Percentiles rank a stretch among this genome's conserved stretches.
These are phyloP conservation scores for Amanita rimosa DNA, from an alignment of 768 basidiomycete genomes.

Conservation along the genomic window DNA sequence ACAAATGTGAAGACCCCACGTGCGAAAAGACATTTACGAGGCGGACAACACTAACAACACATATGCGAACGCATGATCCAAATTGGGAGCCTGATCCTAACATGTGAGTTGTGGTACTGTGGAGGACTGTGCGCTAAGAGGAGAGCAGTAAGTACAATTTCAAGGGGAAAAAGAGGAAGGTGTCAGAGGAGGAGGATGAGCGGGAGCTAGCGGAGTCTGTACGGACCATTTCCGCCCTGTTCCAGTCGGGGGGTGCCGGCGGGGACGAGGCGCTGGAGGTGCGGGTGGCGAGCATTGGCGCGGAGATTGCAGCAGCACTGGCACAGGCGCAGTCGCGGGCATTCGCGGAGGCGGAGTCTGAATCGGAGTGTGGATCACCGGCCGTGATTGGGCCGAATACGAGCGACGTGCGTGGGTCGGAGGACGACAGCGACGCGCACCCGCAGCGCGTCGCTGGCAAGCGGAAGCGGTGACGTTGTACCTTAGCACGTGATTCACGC, in stretches of 20 bases:
- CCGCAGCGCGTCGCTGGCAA: neutral
- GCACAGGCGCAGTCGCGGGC: conserved; percentile 58
- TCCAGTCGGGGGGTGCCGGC: conserved; percentile 35
- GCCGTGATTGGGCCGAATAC: conserved; percentile 48
- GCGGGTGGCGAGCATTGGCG: conserved; percentile 67
- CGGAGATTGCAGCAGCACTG: conserved; percentile 71
- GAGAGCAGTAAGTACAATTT: conserved; percentile 65
- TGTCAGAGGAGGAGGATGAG: conserved; percentile 42
- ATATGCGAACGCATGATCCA: conserved; percentile 84
- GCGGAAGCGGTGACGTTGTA: conserved; percentile 14
- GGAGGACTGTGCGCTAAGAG: conserved; percentile 1
- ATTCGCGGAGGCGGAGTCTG: conserved; percentile 50
- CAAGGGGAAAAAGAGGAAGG: conserved; percentile 58
- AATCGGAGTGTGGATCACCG: conserved; percentile 34
- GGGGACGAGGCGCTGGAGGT: conserved; percentile 43
- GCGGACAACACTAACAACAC: conserved; percentile 72
- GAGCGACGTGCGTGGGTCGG: conserved; percentile 43
- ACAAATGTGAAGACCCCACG: conserved; percentile 73
- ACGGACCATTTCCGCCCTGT: conserved; percentile 61
- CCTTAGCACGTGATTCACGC: neutral
- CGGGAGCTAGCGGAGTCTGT: conserved; percentile 61
- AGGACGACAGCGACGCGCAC: neutral
- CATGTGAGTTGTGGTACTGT: conserved; percentile 37
- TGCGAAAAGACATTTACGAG: conserved; percentile 87
- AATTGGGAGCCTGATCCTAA: conserved; percentile 78